phyloP scores from a whole-genome alignment of 2,329 filamentous ascomycete species.

The Talaromyces atroroseus region DNA sequence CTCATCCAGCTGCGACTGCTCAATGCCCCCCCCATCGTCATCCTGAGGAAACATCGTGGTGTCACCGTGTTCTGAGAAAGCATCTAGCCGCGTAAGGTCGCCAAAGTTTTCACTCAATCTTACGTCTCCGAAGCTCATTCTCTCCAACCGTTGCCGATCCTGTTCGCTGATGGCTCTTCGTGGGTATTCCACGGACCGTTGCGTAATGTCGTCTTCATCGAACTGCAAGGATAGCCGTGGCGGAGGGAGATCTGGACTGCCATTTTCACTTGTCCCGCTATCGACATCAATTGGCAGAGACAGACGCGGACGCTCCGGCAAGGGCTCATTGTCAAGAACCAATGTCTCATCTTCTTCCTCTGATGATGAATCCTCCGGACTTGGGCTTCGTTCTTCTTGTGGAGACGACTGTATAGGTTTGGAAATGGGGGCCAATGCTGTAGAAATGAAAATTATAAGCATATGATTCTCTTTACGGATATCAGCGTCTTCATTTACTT shows the following conservation, averaged over 20 bases:
- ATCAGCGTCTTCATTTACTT: slow-evolving; percentile 29
- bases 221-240: slow-evolving; percentile 38
- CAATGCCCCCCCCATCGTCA: slow-evolving; percentile 30
- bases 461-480: neutral
- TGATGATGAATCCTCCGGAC: slow-evolving; percentile 11
- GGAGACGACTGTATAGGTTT: slow-evolving; percentile 45
- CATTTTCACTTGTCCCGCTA: slow-evolving; percentile 41
- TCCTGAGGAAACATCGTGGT: slow-evolving; percentile 32
- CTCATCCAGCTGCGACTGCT: slow-evolving; percentile 34
- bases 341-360: slow-evolving; percentile 35
- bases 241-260: slow-evolving; percentile 28
- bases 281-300: slow-evolving; percentile 45
- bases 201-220: slow-evolving; percentile 43
- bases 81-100: slow-evolving; percentile 43
- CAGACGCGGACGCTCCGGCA: slow-evolving; percentile 36
- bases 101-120: slow-evolving; percentile 49
- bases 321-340: slow-evolving; percentile 44
- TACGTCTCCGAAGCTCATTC: slow-evolving; percentile 39
- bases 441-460: slow-evolving; percentile 2
- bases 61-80: slow-evolving; percentile 36
- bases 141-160: slow-evolving; percentile 34
- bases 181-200: slow-evolving; percentile 39
- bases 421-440: slow-evolving; percentile 48
- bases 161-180: slow-evolving; percentile 35
- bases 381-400: slow-evolving; percentile 24